phyloP scores from a whole-genome alignment of 495 filamentous ascomycete genomes.

The Wilcoxina mikolae region DNA sequence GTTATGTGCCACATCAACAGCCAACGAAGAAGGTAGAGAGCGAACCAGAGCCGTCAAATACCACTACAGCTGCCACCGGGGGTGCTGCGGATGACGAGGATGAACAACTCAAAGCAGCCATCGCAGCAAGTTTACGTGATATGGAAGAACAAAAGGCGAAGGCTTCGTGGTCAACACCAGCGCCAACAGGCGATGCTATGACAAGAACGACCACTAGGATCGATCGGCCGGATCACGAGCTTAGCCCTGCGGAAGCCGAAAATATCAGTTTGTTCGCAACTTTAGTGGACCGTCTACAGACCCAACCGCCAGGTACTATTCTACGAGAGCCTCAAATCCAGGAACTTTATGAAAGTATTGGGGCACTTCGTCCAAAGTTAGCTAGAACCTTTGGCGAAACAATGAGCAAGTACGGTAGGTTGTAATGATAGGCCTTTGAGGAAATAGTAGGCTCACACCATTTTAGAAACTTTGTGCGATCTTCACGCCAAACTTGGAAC shows the following conservation, averaged over 20 bases:
- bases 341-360: constrained; percentile 94
- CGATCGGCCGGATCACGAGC: constrained; percentile 67
- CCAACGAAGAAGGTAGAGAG: constrained; percentile 19
- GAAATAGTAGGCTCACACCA: constrained; percentile 24
- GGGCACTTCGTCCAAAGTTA: constrained; percentile 76
- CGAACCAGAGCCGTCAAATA: constrained; percentile 27
- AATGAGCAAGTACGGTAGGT: constrained; percentile 95
- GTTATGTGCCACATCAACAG: constrained; percentile 50
- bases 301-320: constrained; percentile 89
- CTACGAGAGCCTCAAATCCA: constrained; percentile 92
- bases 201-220: constrained; percentile 31
- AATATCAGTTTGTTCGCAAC: constrained; percentile 96
- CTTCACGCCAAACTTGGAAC: constrained; percentile 89
- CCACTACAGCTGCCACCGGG: constrained; percentile 25
- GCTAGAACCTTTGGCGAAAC: constrained; percentile 95
- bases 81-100: constrained; percentile 92
- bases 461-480: constrained; percentile 71
- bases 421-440: not conserved
- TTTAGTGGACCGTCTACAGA: constrained; percentile 84
- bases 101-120: constrained; percentile 84
- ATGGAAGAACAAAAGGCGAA: constrained; percentile 97
- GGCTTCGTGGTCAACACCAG: constrained; percentile 25
- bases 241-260: constrained; percentile 84
- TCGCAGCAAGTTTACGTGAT: constrained; percentile 87
- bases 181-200: constrained; percentile 32